Evolutionary conservation across 192 early-diverging fungal species (phyloP), one percentile per base, ranked within the genome.

Genomic region (Linderina pennispora): DNA sequence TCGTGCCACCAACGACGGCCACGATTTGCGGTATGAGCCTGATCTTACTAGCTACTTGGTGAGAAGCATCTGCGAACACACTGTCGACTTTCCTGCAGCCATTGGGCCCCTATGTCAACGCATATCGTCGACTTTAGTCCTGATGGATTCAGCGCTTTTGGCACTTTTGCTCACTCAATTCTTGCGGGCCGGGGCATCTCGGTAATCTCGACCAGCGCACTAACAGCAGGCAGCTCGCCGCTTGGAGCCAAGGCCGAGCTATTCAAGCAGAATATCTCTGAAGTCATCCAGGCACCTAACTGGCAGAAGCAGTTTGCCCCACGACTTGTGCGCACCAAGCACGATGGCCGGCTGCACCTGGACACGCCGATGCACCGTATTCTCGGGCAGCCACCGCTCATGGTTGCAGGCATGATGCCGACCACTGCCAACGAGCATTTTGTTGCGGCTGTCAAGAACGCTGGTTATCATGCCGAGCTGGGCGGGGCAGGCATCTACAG

Each of bases 51-150:
- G 43, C 14, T 40, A 39, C 10, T 17, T 70, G 38, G 46, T 51
- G 7, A 43, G 48, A 37, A 50, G 50, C 38, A 50, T 62, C 50
- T 57, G 52, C 49, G 46, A 40, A 11, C 19, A 48, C 18, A 50
- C 37, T 2, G 51, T 58, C 2, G 44, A 62, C 43, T 70, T 58
- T 58, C 59, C 66, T 4, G 50, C 51, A 9, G 59, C 55, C 4
- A 26, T 58, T 11, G 20, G 37, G 37, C 21, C 23, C 55, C 0
- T 45, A 38, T 8, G 21, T 49, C 10, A n/a, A 52, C 91, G 15
- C 92, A 92, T 69, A 78, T 91, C n/a, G 77, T 94, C 32, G 94
- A 97, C 70, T 94, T 94, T 72, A 90, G 93, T 8, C 90, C 90
- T 2, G 89, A 88, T 40, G 88, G 88, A 15, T 56, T 79, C 20